Base-by-base conservation (phyloP, 208 protist genomes). In the Plasmodiophora brassicae region DNA sequence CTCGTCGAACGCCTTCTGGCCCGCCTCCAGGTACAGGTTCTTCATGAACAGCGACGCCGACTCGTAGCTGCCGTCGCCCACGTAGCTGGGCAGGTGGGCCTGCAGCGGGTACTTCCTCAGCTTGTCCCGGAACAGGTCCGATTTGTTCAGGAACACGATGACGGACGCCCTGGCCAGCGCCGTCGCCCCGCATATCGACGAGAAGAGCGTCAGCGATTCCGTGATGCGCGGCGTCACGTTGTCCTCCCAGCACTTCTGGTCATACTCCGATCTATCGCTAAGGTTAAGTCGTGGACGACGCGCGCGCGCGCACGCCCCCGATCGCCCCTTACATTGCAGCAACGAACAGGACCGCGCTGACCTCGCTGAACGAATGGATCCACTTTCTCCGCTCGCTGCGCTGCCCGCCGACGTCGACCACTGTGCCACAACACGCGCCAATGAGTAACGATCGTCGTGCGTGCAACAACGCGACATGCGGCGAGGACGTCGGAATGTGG, bases 241-340 rank as follows among this genome's bases (percentile, higher is more conserved):
- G n/a, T 78, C n/a, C 65, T 78, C 65, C 65, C 65, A 78, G n/a
- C 14, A 44, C n/a, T 32, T 32, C n/a, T 78, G 65, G 41, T 78
- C 65, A 38, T 78, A 78, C 41, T 78, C 65, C 41, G n/a, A n/a
- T n/a, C n/a, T n/a, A n/a, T n/a, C 65, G 41, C 5, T 32, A 78
- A 32, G 20, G 14, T 78, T n/a, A 44, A 14, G 41, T 5, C n/a
- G 65, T 36, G 41, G n/a, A 8, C 10, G n/a, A 5, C 41, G n/a
- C 65, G 14, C 32, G 32, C 32, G 5, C 65, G 41, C 5, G 5
- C n/a, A 32, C 10, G n/a, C 65, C n/a, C 14, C 32, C 41, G 32
- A 78, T 28, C 14, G 5, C 65, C 32, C 65, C 65, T 36, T n/a
- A 78, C 5, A 78, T 78, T 5, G 65, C 65, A 8, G 41, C 65